Evolutionary conservation across 441 rosid species (phyloP), one percentile per base, ranked within the genome.

Genomic region (Brassica hybrid): DNA sequence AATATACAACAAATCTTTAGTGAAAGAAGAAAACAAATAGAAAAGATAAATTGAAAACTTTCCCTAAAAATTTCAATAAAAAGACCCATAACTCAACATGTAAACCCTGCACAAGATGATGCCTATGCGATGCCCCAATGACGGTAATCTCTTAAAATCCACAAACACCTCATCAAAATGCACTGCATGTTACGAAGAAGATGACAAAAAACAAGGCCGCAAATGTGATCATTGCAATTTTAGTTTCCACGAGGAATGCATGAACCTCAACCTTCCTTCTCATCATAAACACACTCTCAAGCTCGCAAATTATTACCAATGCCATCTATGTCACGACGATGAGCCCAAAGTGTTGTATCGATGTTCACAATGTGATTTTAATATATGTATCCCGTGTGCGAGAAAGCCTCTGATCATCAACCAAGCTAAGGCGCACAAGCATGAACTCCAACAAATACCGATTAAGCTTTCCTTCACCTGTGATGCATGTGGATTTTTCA

Each of bases 401-500:
- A 65, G 65, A 73, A 3, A 34, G 5, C 65, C 77, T 54, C 3
- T 65, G 17, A 11, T 41, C 2, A 0, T 45, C 7, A 13, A 7
- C 34, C 59, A 0, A 75, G 1, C 7, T 16, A 67, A 75, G 16
- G 8, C 48, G 11, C 83, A 79, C 21, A 8, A 52, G 13, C 81
- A 82, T 48, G 25, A 67, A 2, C 70, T 83, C 32, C 36, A 17
- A 36, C 67, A 64, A 34, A 0, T 65, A 14, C 11, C 6, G 1
- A 58, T 56, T 1, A 12, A 18, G 4, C 6, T 72, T 9, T 0
- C 61, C 3, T 72, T 66, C 73, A 64, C 32, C 6, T 78, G 81
- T 41, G 69, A 67, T 72, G 78, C 84, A 18, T 89, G 88, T 74
- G 63, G 84, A 50, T 85, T 82, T 63, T 84, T 78, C 61, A 71